Conservation (phyloP, 805 yeast species). For the Yarrowia phangngaensis region DNA sequence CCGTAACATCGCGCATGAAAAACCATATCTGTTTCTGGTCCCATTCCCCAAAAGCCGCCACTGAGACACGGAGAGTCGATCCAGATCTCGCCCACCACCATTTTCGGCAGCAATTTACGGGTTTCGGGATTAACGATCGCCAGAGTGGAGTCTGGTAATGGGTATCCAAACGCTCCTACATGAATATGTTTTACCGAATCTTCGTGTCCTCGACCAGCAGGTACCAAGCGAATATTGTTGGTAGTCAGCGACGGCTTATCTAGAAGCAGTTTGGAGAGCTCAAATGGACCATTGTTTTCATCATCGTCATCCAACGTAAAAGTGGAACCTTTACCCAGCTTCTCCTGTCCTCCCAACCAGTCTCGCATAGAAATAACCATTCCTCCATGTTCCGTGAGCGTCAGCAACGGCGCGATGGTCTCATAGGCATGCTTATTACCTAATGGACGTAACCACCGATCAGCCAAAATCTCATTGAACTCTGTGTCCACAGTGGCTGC, state of each 20-base stretch:
- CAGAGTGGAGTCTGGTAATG: constrained; percentile 87
- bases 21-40: constrained; percentile 62
- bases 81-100: constrained; percentile 95
- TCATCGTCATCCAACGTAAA: constrained; percentile 43
- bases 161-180: constrained; percentile 90
- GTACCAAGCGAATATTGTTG: constrained; percentile 62
- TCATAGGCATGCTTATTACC: constrained; percentile 75
- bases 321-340: constrained; percentile 48
- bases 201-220: constrained; percentile 47
- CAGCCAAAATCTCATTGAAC: constrained; percentile 80
- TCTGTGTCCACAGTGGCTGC: constrained; percentile 90
- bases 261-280: constrained; percentile 61
- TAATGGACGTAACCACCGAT: constrained; percentile 83
- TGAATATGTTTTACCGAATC: constrained; percentile 53
- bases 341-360: constrained; percentile 73
- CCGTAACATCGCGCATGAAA: constrained; percentile 77
- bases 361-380: constrained; percentile 89
- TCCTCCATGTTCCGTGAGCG: constrained; percentile 92
- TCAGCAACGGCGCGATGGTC: constrained; percentile 82
- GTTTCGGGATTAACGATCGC: constrained; percentile 96
- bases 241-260: constrained; percentile 71
- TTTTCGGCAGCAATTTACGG: constrained; percentile 61
- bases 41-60: constrained; percentile 81
- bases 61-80: constrained; percentile 89
- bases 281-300: constrained; percentile 41